Evolutionary conservation across 2,329 filamentous ascomycete species (phyloP).

Genomic region (Aspergillus nomiae): DNA sequence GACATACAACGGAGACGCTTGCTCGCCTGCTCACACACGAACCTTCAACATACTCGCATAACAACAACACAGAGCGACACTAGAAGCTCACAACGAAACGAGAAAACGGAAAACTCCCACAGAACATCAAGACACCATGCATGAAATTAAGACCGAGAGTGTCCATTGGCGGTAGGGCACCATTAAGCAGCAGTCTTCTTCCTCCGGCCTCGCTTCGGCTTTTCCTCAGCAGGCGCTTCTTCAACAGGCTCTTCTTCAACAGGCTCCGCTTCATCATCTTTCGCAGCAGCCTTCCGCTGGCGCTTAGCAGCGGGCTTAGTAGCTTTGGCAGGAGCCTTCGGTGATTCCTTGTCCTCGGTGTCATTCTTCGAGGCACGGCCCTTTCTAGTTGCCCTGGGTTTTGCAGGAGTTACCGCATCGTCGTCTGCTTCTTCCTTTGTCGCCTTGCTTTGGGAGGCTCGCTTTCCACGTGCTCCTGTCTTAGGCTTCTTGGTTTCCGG

Average conservation of each 20-base stretch:
- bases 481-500: conserved; percentile 20
- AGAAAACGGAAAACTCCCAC: not conserved
- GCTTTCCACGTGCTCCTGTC: conserved; percentile 16
- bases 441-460: conserved; percentile 6
- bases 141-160: not conserved
- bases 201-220: conserved; percentile 29
- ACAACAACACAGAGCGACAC: not conserved
- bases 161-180: not conserved
- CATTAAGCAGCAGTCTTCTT: conserved; percentile 18
- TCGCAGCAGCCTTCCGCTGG: conserved; percentile 12
- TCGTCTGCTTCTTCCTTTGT: conserved; percentile 8
- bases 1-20: not conserved
- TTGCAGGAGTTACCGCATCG: conserved; percentile 14
- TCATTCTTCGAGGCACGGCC: conserved; percentile 23
- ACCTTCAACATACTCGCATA: not conserved
- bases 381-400: conserved; percentile 22
- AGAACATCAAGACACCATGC: not conserved
- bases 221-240: conserved; percentile 18
- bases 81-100: not conserved
- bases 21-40: not conserved
- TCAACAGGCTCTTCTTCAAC: conserved; percentile 21
- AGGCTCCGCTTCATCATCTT: conserved; percentile 18
- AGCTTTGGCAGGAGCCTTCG: conserved; percentile 8
- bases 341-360: conserved; percentile 10
- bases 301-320: conserved; percentile 19